Conservation (phyloP, 306 rosid genomes). For the Cicer chorassanicum region DNA sequence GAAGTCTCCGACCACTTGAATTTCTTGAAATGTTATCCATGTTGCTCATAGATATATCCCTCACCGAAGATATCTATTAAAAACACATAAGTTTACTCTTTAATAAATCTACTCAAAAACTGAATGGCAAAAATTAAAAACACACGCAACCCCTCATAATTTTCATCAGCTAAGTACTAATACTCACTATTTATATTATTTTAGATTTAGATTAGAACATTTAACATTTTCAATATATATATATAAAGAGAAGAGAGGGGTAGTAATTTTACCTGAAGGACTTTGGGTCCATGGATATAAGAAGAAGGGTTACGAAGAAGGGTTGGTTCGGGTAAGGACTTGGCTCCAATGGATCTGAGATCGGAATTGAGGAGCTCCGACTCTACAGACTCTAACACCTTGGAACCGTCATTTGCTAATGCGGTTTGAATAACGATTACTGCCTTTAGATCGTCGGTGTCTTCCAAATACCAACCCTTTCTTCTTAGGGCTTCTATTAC, state of each 20-base stretch:
- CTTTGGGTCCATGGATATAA: slow-evolving; percentile 68
- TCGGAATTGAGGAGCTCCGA: slow-evolving; percentile 76
- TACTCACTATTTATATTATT: not conserved
- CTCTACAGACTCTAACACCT: slow-evolving; percentile 56
- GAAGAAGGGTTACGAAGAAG: slow-evolving; percentile 62
- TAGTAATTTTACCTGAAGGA: slow-evolving; percentile 68
- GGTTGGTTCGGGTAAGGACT: slow-evolving; percentile 69
- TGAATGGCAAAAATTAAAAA: not conserved
- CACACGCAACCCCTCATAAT: not conserved
- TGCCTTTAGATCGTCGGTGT: slow-evolving; percentile 56
- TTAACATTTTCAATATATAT: too few species aligned
- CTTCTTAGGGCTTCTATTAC: slow-evolving; percentile 56
- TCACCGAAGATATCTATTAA: slow-evolving; percentile 73
- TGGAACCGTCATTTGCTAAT: slow-evolving; percentile 55
- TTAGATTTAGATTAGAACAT: too few species aligned
- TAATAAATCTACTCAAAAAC: not conserved
- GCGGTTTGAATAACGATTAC: slow-evolving; percentile 58
- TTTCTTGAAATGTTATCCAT: slow-evolving; percentile 55
- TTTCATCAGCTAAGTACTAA: not conserved
- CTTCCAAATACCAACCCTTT: slow-evolving; percentile 74
- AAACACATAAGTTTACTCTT: slow-evolving; percentile 9
- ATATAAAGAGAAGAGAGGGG: not conserved
- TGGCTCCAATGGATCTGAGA: slow-evolving; percentile 66
- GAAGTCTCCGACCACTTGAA: slow-evolving; percentile 63
- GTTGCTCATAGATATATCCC: slow-evolving; percentile 68